These are phyloP conservation scores for Dactylorhiza incarnata DNA, from an alignment of 106 monocot species.

Conservation along the genomic window DNA sequence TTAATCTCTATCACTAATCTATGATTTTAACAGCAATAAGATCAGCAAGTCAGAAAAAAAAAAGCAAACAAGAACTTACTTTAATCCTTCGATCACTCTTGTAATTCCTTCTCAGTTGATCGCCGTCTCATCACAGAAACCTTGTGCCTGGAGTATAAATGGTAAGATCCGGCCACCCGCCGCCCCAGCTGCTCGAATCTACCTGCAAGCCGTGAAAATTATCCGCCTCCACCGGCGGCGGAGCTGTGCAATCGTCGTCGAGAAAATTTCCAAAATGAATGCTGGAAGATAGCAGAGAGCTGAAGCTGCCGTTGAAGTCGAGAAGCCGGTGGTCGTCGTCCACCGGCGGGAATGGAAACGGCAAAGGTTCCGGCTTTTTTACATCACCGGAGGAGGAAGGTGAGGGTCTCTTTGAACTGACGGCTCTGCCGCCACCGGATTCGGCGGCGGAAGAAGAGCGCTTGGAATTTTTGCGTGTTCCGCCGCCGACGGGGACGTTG, in stretches of 20 bases:
- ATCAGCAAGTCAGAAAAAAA: background rate
- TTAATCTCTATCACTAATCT: too few species aligned
- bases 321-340: constrained; percentile 3
- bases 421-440: background rate
- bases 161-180: constrained; percentile 28
- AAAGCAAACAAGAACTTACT: background rate
- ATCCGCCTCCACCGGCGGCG: background rate
- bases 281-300: constrained; percentile 3
- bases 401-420: background rate
- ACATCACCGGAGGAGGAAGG: background rate
- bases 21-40: too few species aligned
- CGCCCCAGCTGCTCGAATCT: constrained; percentile 10
- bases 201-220: background rate
- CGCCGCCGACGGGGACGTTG: constrained; percentile 86
- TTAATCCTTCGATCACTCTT: background rate
- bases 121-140: constrained; percentile 8
- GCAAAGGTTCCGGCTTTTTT: background rate
- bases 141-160: constrained; percentile 33
- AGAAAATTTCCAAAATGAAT: background rate
- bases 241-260: background rate
- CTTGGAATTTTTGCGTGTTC: constrained; percentile 10
- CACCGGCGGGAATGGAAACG: background rate
- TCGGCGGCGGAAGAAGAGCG: background rate
- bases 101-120: too few species aligned
- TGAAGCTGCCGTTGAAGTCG: constrained; percentile 3